phyloP scores from a whole-genome alignment of 2,329 filamentous ascomycete species.

The Monosporascus sp. region DNA sequence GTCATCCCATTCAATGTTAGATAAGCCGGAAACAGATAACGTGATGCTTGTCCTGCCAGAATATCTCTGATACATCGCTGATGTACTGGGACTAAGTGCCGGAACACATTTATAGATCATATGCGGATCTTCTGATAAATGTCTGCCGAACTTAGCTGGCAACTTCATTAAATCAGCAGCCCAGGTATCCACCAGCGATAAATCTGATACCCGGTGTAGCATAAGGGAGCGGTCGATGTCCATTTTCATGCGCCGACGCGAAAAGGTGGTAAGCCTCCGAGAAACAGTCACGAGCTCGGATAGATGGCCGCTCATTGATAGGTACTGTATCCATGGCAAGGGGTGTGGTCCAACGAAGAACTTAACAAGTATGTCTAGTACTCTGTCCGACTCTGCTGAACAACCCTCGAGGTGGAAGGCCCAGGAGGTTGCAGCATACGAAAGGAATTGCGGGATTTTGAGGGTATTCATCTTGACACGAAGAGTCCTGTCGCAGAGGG shows the following conservation, averaged over 20 bases:
- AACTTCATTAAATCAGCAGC: constrained; percentile 17
- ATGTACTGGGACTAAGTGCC: constrained; percentile 16
- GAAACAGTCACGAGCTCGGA: constrained; percentile 9
- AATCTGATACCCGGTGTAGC: constrained; percentile 8
- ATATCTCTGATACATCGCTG: constrained; percentile 16
- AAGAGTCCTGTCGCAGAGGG: constrained; percentile 12
- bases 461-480: constrained; percentile 6
- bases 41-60: constrained; percentile 4
- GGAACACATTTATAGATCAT: constrained; percentile 22
- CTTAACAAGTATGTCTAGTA: constrained; percentile 10
- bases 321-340: constrained; percentile 21
- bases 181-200: constrained; percentile 16
- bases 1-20: constrained; percentile 21
- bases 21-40: constrained; percentile 15
- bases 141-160: constrained; percentile 14
- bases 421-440: constrained; percentile 18
- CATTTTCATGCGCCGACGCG: constrained; percentile 2
- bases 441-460: constrained; percentile 7
- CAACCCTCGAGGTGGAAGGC: constrained; percentile 12
- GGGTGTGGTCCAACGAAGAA: constrained; percentile 14
- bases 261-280: constrained; percentile 4
- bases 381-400: constrained; percentile 8
- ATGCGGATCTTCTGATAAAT: constrained; percentile 16
- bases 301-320: constrained; percentile 13
- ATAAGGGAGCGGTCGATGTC: constrained; percentile 7